These are phyloP conservation scores for Coelastrella sp. DNA, from an alignment of 139 green algal species.

Conservation along the genomic window DNA sequence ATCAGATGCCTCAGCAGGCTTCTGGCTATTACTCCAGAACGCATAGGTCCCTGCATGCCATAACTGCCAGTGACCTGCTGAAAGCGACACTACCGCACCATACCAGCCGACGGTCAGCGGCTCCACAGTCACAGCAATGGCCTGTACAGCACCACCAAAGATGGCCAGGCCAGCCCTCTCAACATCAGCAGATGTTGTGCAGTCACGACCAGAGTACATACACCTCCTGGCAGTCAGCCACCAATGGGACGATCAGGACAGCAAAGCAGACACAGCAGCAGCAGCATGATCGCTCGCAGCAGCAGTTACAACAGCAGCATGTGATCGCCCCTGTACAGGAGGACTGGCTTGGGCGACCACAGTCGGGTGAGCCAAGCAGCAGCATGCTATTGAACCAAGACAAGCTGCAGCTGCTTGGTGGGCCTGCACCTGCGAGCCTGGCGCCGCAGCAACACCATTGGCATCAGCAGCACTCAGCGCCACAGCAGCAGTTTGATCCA, in stretches of 20 bases:
- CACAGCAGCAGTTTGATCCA: too few relatives aligned
- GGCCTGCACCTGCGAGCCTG: background rate
- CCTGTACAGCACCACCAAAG: background rate
- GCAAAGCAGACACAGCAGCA: background rate
- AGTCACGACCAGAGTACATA: background rate
- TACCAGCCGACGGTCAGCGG: background rate
- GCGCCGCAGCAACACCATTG: background rate
- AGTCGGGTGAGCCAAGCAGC: background rate
- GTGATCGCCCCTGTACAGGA: background rate
- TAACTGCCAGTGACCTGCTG: background rate
- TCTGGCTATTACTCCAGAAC: background rate
- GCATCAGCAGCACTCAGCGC: background rate
- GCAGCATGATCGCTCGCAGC: background rate
- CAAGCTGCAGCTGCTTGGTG: too few relatives aligned
- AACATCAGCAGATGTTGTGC: conserved; percentile 30
- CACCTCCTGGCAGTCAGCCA: background rate
- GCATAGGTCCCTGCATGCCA: background rate
- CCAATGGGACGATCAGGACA: background rate
- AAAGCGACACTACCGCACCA: background rate
- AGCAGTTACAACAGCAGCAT: background rate
- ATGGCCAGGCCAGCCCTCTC: background rate
- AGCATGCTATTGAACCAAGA: background rate
- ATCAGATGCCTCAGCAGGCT: background rate
- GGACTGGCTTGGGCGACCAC: background rate
- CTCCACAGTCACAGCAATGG: background rate